Base-by-base conservation (phyloP, 148 eudicot genomes). In the Cornus kousa region DNA sequence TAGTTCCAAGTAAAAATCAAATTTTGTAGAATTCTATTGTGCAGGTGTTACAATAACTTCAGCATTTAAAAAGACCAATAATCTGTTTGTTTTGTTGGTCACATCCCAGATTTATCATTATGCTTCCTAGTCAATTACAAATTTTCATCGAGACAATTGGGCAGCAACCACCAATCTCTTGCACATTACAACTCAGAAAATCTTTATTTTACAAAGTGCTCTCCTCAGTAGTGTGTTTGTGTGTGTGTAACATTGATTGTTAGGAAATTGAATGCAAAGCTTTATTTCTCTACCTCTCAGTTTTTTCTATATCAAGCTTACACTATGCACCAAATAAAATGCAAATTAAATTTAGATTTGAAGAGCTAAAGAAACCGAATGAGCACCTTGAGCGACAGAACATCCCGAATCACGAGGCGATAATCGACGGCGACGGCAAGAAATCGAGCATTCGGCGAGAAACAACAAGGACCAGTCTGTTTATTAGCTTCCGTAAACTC, bases 331-430 rank as follows among this genome's bases (percentile, higher is more conserved):
- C 14, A 53, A 50, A 53, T 12, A 53, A 16, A 53, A 3, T 53
- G 59, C 59, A 1, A 48, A 48, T 48, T 4, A 48, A 7, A 48
- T 2, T 48, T 35, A 35, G 53, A 48, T 7, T 48, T 48, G 9
- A 48, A 48, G 53, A 48, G 7, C 12, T 48, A 11, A 7, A 8
- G 39, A 14, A 35, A 60, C 14, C 9, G n/a, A 35, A 46, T 5
- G 64, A 43, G 60, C 67, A 96, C 99, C 97, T 96, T 94, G 55
- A 94, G 90, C 12, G 97, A 87, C 74, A 85, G 77, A 62, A 92
- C 89, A 73, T 96, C 97, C 5, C 98, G 99, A 64, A 96, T 86
- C 70, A 96, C 97, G 72, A 96, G 93, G 74, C 99, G 98, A 73
- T 96, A 92, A 87, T 94, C 98, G 53, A 87, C 94, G 17, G 97